Base-by-base conservation (phyloP, 2,329 filamentous ascomycete species). In the Teratosphaeria destructans region DNA sequence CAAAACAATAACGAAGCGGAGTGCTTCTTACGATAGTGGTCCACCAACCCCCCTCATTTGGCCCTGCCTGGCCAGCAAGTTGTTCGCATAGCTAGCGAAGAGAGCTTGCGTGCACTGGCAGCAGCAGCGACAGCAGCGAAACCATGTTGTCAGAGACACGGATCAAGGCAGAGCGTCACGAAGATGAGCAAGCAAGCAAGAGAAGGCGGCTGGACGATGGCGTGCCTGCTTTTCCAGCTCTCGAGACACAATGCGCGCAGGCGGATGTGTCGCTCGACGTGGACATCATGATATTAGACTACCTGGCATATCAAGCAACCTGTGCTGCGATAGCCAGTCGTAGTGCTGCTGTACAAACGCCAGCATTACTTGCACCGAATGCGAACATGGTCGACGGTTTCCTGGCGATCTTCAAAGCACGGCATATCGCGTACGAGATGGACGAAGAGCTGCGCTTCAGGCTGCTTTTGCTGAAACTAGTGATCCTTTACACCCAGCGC, bases 241-340 rank as follows among this genome's bases (percentile, higher is more conserved):
- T 61, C 59, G 19, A 34, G 26, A 37, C 14, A 43, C 59, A 52
- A 55, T 49, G 29, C 53, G 69, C 67, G 5, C 67, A 75, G 57
- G 58, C 68, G 3, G 69, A 71, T 26, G 16, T 66, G 5, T 75
- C 76, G 49, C 66, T 76, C 26, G 79, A 82, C 19, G 77, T 82
- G 14, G 79, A 85, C 63, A 66, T 77, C 39, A 77, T 82, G 68
- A 82, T 83, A 52, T 71, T 83, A n/a, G 82, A 85, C 66, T 84
- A 82, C 63, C 68, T 83, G 3, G 65, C 79, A 49, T 79, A 76
- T 71, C 74, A 77, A 54, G 74, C 78, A 7, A 78, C 76, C 52
- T 68, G 75, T 23, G 68, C 71, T 47, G 70, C 79, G 4, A 67
- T 82, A 37, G 69, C 72, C 23, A 63, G 55, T 34, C 61, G 56